phyloP scores from a whole-genome alignment of 441 rosid species.

The Corymbia calophylla region DNA sequence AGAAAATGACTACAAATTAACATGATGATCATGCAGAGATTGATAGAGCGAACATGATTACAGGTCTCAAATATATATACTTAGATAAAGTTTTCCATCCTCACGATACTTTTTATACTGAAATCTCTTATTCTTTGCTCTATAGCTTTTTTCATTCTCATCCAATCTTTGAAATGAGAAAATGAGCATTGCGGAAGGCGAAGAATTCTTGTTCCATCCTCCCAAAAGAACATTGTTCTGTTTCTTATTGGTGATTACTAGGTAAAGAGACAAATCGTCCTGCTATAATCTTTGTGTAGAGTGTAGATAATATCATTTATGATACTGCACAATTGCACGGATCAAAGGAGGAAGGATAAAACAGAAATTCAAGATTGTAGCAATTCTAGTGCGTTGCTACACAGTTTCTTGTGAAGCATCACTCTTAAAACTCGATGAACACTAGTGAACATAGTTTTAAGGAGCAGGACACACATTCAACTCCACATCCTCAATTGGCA shows the following conservation, averaged over 20 bases:
- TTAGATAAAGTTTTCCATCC: background rate
- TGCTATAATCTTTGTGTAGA: background rate
- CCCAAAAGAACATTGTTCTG: background rate
- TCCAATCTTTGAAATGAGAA: background rate
- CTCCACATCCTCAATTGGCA: conserved; percentile 43
- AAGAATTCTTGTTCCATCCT: background rate
- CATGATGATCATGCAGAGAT: background rate
- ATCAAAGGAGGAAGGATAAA: background rate
- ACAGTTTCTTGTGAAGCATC: background rate
- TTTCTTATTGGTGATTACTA: background rate
- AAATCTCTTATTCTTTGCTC: background rate
- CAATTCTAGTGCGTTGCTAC: background rate
- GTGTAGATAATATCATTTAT: background rate
- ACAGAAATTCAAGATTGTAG: background rate
- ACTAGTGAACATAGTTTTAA: background rate
- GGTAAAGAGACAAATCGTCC: background rate
- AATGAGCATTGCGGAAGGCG: background rate
- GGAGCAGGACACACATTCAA: conserved; percentile 28
- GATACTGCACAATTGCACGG: background rate
- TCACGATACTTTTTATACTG: background rate
- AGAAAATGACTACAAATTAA: background rate
- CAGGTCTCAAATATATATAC: background rate
- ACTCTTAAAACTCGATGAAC: background rate
- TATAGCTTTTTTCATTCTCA: background rate
- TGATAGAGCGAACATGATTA: background rate